Evolutionary conservation across 2,329 filamentous ascomycete genomes (phyloP), one percentile per base, ranked within the genome.

Genomic region (Lasiodiplodia hormozganensis): DNA sequence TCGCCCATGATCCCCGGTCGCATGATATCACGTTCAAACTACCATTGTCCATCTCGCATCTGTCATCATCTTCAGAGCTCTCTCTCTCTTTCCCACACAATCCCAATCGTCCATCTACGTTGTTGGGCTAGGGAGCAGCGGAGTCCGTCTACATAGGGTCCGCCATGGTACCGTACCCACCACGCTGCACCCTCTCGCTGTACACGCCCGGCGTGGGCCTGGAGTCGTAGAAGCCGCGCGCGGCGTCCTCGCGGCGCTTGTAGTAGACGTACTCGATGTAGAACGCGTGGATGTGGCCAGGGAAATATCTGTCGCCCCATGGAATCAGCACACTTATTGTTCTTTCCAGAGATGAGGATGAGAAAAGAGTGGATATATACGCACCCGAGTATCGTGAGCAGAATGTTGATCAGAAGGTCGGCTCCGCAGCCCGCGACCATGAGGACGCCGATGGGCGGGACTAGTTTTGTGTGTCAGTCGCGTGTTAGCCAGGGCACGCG

Each of bases 231-330:
- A 84, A 82, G 5, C 91, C 91, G 40, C 86, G 82, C 56, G 84
- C 81, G 2, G 85, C 85, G 76, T 89, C 86, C 73, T 92, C 89
- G 65, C 85, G 86, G 49, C 90, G 90, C 74, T 92, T 88, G 79
- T 90, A 95, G 82, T 94, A 97, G 70, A 96, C 84, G 77, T 94
- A 96, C 80, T 94, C 89, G 70, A 93, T 73, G 77, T 94, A 96
- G 79, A 94, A 94, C 53, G 92, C 92, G 77, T 94, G 81, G 65
- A 95, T 87, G 72, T 93, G 90, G 8, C 92, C 93, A 0, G 92
- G 92, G 62, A 96, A 80, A 78, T 90, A 92, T n/a, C 88, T 88
- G 69, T 36, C 23, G 65, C 5, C 36, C 18, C 16, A 53, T 8
- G 49, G 12, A 34, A 23, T 23, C 23, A 23, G 23, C 23, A 23